phyloP scores from a whole-genome alignment of 1,139 yeast genomes.

The Yamadazyma spencermartinsiae region DNA sequence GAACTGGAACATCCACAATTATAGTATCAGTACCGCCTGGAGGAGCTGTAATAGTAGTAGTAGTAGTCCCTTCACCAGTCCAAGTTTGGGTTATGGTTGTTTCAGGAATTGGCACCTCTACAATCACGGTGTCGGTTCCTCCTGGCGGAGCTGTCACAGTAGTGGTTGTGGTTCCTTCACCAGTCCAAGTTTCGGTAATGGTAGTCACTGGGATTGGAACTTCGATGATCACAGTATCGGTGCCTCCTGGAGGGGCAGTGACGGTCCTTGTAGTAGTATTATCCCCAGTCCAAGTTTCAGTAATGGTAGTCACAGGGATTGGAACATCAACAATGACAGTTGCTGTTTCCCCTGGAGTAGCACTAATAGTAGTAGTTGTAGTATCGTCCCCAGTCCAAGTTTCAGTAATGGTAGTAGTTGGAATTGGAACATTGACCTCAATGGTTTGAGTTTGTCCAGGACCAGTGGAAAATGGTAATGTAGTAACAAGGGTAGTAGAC shows the following conservation, averaged over 20 bases:
- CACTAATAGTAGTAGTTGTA: slow-evolving; percentile 7
- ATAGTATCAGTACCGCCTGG: background rate
- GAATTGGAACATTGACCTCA: slow-evolving; percentile 19
- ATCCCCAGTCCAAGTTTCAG: slow-evolving; percentile 4
- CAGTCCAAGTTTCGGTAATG: slow-evolving; percentile 14
- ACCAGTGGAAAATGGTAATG: slow-evolving; percentile 16
- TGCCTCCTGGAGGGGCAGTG: slow-evolving; percentile 14
- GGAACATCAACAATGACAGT: slow-evolving; percentile 18
- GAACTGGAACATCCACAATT: background rate
- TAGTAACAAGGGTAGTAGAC: slow-evolving; percentile 20
- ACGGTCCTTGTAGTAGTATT: slow-evolving; percentile 7
- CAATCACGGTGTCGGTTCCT: slow-evolving; percentile 1
- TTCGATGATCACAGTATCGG: slow-evolving; percentile 6
- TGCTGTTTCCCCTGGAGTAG: slow-evolving; percentile 16
- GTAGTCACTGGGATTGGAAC: slow-evolving; percentile 9
- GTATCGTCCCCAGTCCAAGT: slow-evolving; percentile 10
- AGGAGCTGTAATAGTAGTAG: background rate
- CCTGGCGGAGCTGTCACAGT: background rate
- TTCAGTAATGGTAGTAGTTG: slow-evolving; percentile 9
- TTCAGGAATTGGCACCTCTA: slow-evolving; percentile 2
- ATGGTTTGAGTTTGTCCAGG: slow-evolving; percentile 18
- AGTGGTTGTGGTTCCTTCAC: slow-evolving; percentile 5
- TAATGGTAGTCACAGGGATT: slow-evolving; percentile 3
- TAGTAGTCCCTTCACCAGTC: background rate
- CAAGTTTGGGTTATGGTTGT: background rate